phyloP scores from a whole-genome alignment of 2,329 filamentous ascomycete species.

The Thyridium curvatum region DNA sequence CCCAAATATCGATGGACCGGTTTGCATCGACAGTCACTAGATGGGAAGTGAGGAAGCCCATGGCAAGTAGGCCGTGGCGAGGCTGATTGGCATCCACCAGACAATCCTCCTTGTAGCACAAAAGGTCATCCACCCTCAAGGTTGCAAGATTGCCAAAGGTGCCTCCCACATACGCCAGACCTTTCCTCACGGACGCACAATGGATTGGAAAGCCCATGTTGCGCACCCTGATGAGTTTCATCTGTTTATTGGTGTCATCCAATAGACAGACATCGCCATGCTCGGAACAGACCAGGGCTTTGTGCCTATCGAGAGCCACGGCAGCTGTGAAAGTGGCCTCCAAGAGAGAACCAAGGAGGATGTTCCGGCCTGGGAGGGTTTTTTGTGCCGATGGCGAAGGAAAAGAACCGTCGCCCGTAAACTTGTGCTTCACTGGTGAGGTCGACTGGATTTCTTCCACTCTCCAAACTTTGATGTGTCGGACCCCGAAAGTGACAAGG shows the following conservation, averaged over 20 bases:
- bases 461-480: constrained; percentile 92
- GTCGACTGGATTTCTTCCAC: constrained; percentile 58
- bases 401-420: constrained; percentile 33
- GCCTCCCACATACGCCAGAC: constrained; percentile 62
- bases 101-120: constrained; percentile 31
- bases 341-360: constrained; percentile 72
- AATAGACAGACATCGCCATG: constrained; percentile 84
- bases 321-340: constrained; percentile 82
- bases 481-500: constrained; percentile 80
- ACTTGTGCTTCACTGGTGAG: constrained; percentile 60
- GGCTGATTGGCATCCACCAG: constrained; percentile 30
- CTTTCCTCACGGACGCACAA: constrained; percentile 57
- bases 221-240: constrained; percentile 62
- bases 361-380: constrained; percentile 79
- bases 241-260: constrained; percentile 67
- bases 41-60: constrained; percentile 61
- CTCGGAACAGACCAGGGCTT: constrained; percentile 80
- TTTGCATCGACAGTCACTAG: constrained; percentile 71
- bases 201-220: constrained; percentile 62
- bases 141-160: constrained; percentile 53
- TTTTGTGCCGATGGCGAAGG: constrained; percentile 42
- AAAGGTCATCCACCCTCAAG: constrained; percentile 42
- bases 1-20: constrained; percentile 67
- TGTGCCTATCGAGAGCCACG: constrained; percentile 62
- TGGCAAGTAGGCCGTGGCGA: constrained; percentile 49